These are phyloP conservation scores for Pseudogymnoascus sp. DNA, from an alignment of 2,329 filamentous ascomycete species.

Conservation along the genomic window DNA sequence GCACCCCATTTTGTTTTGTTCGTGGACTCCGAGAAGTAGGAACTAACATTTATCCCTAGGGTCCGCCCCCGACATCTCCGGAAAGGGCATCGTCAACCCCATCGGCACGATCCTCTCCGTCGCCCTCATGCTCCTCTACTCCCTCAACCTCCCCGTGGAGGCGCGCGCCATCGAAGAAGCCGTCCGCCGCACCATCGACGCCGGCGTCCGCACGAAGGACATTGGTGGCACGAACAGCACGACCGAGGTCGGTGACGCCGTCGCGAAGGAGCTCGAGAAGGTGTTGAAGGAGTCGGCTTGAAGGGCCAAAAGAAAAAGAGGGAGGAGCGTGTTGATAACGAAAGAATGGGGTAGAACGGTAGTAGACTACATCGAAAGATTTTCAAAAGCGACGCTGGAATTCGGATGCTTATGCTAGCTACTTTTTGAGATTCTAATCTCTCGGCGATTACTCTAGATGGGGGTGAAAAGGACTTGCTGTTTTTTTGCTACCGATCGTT, in stretches of 20 bases:
- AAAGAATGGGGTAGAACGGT: constrained; percentile 11
- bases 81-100: constrained; percentile 85
- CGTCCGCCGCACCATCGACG: constrained; percentile 71
- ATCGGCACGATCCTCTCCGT: constrained; percentile 85
- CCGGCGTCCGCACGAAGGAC: constrained; percentile 70
- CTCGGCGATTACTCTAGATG: neutral
- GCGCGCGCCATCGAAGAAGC: constrained; percentile 73
- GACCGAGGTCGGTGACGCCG: constrained; percentile 70
- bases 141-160: constrained; percentile 68
- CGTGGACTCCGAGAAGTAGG: neutral
- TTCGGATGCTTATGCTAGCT: neutral
- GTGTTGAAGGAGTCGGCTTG: constrained; percentile 38
- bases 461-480: neutral
- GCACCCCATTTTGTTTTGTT: neutral
- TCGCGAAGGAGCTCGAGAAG: constrained; percentile 64
- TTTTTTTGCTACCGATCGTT: neutral
- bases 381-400: constrained; percentile 6
- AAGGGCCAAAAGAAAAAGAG: neutral
- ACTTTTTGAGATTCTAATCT: neutral
- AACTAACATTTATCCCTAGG: constrained; percentile 37
- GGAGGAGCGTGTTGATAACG: neutral
- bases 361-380: neutral
- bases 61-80: constrained; percentile 87
- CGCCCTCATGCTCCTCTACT: constrained; percentile 95
- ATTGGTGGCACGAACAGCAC: constrained; percentile 72